Base-by-base conservation (phyloP, 2,329 filamentous ascomycete species). In the Penicillium concentricum region DNA sequence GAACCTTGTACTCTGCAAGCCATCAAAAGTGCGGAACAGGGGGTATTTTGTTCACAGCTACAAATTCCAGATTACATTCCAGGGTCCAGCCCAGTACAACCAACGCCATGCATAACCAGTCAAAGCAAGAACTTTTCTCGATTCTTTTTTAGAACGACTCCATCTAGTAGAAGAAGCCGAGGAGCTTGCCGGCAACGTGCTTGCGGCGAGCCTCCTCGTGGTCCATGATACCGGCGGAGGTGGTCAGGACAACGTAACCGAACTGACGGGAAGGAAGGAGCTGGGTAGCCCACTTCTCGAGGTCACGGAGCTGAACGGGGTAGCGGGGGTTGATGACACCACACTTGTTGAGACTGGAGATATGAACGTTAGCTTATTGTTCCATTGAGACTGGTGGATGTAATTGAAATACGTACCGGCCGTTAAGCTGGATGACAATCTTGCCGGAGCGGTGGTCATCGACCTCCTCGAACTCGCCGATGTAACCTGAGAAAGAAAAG, bases 271-370 rank as follows among this genome's bases (percentile, higher is more conserved):
- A 92, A 69, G 94, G 94, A 67, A 99, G 87, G 77, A 99, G 90
- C 88, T 96, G 96, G 83, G 96, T 91, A 74, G 97, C 92, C 94
- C 94, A 99, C 87, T 97, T 97, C 91, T 99, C 94, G 77, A 99
- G 87, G 74, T 99, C 94, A 75, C 85, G 83, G 76, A 99, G 92
- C 80, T 93, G 92, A 81, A 99, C 90, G 87, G 97, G 97, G 91
- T 96, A 99, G 80, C 94, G 91, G 79, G 94, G 94, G 68, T 89
- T 94, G 87, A 99, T 99, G 84, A 97, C 93, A 86, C 93, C 94
- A 67, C 90, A 94, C 89, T 97, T 97, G 90, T 97, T 97, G 81
- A 97, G 87, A 72, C 79, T 82, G 55, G 55, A 54, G 39, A 50
- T 35, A 35, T n/a, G 4, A 12, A 39, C 15, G 38, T 68, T 41